Evolutionary conservation across 768 basidiomycete species (phyloP).

Genomic region (Tubosaeta sp.): DNA sequence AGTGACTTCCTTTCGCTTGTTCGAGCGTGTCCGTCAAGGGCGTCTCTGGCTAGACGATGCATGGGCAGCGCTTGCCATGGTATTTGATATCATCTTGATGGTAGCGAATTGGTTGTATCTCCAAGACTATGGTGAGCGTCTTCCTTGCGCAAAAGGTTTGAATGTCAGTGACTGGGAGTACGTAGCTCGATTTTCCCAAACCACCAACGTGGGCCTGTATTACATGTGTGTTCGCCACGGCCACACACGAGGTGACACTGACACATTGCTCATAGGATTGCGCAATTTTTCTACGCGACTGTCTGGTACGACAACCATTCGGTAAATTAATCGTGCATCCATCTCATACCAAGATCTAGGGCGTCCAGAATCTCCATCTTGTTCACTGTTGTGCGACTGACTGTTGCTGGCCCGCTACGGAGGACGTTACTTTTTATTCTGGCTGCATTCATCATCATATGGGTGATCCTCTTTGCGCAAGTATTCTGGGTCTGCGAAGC

Average conservation of each 20-base stretch:
- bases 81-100: background rate
- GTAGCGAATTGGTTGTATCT: slow-evolving; percentile 2
- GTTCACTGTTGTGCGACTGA: slow-evolving; percentile 3
- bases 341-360: background rate
- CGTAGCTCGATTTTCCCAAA: background rate
- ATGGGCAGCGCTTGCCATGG: slow-evolving; percentile 1
- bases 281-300: slow-evolving; percentile 4
- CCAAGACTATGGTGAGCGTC: background rate
- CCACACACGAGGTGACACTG: background rate
- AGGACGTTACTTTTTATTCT: background rate
- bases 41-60: slow-evolving; percentile 7
- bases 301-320: background rate
- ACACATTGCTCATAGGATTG: background rate
- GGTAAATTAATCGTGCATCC: background rate
- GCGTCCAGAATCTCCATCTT: slow-evolving; percentile 1
- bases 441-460: background rate
- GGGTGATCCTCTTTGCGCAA: slow-evolving; percentile 6
- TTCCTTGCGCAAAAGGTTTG: background rate
- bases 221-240: slow-evolving; percentile 1
- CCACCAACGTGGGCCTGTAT: background rate
- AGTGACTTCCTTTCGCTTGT: slow-evolving; percentile 2
- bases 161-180: background rate
- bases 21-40: slow-evolving; percentile 1
- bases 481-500: slow-evolving; percentile 5
- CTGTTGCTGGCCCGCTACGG: background rate